Evolutionary conservation across 2,329 filamentous ascomycete genomes (phyloP), one percentile per base, ranked within the genome.

Genomic region (Ceratocystis alfenasii): DNA sequence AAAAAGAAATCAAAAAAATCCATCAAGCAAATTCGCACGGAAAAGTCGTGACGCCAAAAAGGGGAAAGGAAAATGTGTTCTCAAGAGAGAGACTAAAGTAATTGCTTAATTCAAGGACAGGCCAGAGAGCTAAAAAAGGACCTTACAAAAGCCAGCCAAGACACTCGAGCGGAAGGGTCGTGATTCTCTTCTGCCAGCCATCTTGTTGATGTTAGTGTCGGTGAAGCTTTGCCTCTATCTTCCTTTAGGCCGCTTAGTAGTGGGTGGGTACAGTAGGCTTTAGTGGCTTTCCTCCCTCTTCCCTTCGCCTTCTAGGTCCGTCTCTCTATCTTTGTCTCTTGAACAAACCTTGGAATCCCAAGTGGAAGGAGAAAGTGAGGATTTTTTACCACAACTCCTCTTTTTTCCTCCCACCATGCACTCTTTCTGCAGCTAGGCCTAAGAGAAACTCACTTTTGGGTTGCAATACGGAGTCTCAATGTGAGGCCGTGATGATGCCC

Each of bases 401-500:
- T 57, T 57, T 57, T 57, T 30, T 33, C 12, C 28, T 25, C 20
- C 50, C 53, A 7, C 30, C n/a, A 57, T 57, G 53, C 53, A 57
- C 30, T 57, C 25, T 57, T 57, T 28, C 53, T 57, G 53, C 53
- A 57, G 15, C 53, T 57, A n/a, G 12, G 53, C 53, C 53, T 4
- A 57, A 57, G 15, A 15, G 53, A 20, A 57, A 17, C 10, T 28
- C 6, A 30, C 12, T 15, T 33, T 57, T 57, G 25, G 53, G 53
- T 57, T 57, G 53, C 28, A 57, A 57, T 57, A 30, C 53, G 15
- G 28, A 33, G 30, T 8, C 25, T 12, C n/a, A 25, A 22, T 5
- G 12, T 53, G 48, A 53, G 48, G 48, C 48, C 8, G n/a, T 53
- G 48, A 25, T 53, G n/a, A 22, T 20, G 46, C 17, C 20, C 3